Evolutionary conservation across 257 asterid genomes (phyloP).

Genomic region (Rauvolfia tetraphylla): DNA sequence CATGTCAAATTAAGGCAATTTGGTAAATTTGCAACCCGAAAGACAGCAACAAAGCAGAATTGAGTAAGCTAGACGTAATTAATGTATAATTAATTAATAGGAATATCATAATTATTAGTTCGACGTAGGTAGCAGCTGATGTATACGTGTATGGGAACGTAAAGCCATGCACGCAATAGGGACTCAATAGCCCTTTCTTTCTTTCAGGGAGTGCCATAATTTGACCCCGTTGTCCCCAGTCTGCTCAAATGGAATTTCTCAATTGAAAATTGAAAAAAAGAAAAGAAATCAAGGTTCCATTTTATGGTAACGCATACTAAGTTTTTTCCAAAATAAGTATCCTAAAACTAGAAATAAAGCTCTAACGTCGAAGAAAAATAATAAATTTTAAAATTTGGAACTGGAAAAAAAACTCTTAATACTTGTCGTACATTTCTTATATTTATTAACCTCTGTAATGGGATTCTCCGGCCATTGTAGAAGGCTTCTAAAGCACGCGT

Average conservation of each 20-base stretch:
- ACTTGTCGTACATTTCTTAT: no score
- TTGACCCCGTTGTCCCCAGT: neutral
- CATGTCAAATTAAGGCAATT: neutral
- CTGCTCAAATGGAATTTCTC: neutral
- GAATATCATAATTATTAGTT: slow-evolving; percentile 5
- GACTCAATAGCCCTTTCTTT: neutral
- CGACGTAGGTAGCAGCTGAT: slow-evolving; percentile 3
- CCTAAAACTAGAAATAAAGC: no score
- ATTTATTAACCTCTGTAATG: no score
- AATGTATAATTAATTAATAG: neutral
- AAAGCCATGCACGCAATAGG: slow-evolving; percentile 1
- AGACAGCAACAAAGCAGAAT: neutral
- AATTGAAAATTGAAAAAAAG: no score
- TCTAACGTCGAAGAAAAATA: no score
- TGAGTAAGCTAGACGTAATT: neutral
- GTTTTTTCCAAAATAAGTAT: no score
- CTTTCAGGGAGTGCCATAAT: neutral
- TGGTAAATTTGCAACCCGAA: neutral
- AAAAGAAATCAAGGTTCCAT: no score
- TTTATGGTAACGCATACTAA: no score
- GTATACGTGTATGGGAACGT: neutral
- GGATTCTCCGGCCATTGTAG: no score
- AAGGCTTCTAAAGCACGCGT: no score
- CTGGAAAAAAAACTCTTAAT: neutral
- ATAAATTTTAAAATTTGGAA: neutral